Base-by-base conservation (phyloP, 805 yeast species). In the Sugiyamaella smithiae region DNA sequence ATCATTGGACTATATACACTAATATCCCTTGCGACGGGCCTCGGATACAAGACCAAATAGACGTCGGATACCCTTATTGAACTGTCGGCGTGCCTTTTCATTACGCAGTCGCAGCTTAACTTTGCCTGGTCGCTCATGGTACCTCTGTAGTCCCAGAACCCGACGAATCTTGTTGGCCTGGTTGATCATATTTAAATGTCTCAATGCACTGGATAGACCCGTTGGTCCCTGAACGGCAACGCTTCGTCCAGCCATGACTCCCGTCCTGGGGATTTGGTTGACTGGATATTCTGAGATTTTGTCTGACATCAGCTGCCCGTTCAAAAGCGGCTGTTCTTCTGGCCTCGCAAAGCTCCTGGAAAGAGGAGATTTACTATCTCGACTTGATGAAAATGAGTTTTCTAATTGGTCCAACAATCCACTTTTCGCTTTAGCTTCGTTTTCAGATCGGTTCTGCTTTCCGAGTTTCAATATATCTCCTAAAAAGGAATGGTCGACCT, bases 91-190 rank as follows among this genome's bases (percentile, higher is more conserved):
- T 42, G 58, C 54, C 50, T 65, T 62, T 45, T 60, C 62, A 43
- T 64, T 54, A 11, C 57, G 37, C 36, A 65, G 56, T 37, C 69
- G 55, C 51, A 53, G 54, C 45, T 56, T 50, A 29, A 56, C 62
- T 56, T 66, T 66, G 5, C 67, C 66, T 2, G 70, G 70, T 41
- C 63, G 59, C 52, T 65, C 70, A 31, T 63, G 61, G 47, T 52
- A 61, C 42, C 62, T 50, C 49, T 65, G 68, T 45, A 59, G 49
- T 29, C 49, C 44, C 47, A 57, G 50, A 5, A 56, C 58, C 40
- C 60, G 56, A 25, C 56, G 54, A 46, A 66, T 56, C 17, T 52
- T 47, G 54, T 65, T 65, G 42, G 60, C 51, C 14, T 46, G 44
- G 57, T 65, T 65, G 37, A 61, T 44, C 32, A 47, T 52, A 33